Evolutionary conservation across 177 flowering plant genomes (phyloP), one percentile per base, ranked within the genome.

Genomic region (Vitis hybrid): DNA sequence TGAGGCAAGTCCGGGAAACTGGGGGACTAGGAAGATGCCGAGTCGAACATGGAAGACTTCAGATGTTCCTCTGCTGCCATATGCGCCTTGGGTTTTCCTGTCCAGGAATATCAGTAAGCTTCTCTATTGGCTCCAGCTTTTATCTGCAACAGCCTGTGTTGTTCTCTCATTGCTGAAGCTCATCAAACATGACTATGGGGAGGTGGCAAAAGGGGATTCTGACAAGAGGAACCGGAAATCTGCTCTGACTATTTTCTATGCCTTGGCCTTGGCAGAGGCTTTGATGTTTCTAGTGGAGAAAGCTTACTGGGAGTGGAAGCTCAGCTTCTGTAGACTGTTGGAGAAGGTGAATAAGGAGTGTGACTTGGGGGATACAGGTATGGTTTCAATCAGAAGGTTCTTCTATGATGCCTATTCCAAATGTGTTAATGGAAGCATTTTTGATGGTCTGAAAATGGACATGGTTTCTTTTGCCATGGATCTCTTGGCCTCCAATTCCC

Each of bases 361-460:
- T 26, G 87, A 81, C 15, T 75, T 95, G 22, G 97, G 87, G 51
- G 75, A 78, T n/a, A 67, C 86, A 1, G 96, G 93, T 2, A 64
- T 91, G 79, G 79, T 86, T 68, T 82, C 94, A 1, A 77, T 86
- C 31, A 80, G 77, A 67, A 83, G 94, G 62, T 95, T 95, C 77
- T 95, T 95, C 80, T 95, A 93, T 71, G 99, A 95, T 74, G 89
- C 99, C 0, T 95, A 86, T 62, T 91, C 98, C 7, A 87, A 72
- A 68, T 86, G 93, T 70, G 82, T 91, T 12, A 84, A 89, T 68
- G 97, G 97, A 51, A 93, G 97, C 84, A 85, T 95, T 14, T 95
- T 95, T 64, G 98, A 95, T 77, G 99, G 98, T 8, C 60, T 95
- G 80, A 88, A 87, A 65, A 90, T 95, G 99, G 98, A 95, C 65